phyloP scores from a whole-genome alignment of 2,329 filamentous ascomycete genomes.

The Sporothrix humicola region DNA sequence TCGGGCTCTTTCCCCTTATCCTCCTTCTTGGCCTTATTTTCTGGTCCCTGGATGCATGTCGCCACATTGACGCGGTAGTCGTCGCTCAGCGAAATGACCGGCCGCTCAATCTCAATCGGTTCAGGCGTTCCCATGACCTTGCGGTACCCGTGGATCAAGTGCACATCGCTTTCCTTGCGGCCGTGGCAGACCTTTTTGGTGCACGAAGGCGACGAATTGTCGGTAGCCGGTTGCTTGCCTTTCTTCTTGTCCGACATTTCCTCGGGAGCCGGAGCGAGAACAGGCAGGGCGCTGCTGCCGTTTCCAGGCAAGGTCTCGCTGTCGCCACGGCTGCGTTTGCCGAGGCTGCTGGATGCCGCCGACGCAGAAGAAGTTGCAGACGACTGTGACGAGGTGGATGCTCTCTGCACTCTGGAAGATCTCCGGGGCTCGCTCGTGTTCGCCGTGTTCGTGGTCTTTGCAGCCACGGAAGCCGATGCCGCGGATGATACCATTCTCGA shows the following conservation, averaged over 20 bases:
- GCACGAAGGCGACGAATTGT: too few species aligned
- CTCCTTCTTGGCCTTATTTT: too few species aligned
- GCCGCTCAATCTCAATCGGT: constrained; percentile 25
- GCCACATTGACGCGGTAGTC: constrained; percentile 28
- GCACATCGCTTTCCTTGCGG: neutral
- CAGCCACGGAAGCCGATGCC: too few species aligned
- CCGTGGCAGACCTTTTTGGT: neutral
- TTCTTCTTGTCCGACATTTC: neutral
- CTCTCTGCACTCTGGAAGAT: too few species aligned
- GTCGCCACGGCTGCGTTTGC: constrained; percentile 9
- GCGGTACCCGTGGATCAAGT: neutral
- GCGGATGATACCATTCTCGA: neutral
- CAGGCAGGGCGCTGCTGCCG: neutral
- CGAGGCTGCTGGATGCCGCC: neutral
- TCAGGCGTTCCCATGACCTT: constrained; percentile 17
- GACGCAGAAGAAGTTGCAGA: neutral
- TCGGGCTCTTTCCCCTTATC: too few species aligned
- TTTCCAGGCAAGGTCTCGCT: neutral
- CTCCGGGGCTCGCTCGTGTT: too few species aligned
- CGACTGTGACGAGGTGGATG: neutral
- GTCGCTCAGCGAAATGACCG: constrained; percentile 10
- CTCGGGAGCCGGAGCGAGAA: neutral
- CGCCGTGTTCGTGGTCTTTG: too few species aligned
- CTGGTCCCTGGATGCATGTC: neutral
- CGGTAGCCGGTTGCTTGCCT: neutral